These are phyloP conservation scores for Tulasnella sp. DNA, from an alignment of 768 basidiomycete species.

Conservation along the genomic window DNA sequence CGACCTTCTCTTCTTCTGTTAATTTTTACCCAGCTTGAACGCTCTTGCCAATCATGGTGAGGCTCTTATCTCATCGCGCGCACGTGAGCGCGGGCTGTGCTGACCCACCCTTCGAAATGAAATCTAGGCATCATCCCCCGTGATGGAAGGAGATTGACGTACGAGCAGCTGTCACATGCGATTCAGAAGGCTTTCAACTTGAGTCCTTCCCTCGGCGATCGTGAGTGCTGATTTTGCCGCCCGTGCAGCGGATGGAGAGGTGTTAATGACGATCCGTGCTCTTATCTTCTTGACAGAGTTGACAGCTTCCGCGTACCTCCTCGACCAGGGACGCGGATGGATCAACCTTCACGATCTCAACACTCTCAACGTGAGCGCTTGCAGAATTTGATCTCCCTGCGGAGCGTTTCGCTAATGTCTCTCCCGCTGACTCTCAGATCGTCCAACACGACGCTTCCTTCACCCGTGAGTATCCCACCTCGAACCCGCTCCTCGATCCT, in stretches of 20 bases:
- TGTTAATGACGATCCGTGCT: background rate
- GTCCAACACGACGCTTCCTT: slow-evolving; percentile 21
- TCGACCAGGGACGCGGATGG: slow-evolving; percentile 12
- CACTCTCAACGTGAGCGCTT: background rate
- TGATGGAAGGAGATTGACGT: slow-evolving; percentile 58
- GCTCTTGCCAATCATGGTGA: slow-evolving; percentile 66
- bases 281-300: slow-evolving; percentile 1
- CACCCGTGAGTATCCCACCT: slow-evolving; percentile 14
- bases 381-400: background rate
- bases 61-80: background rate
- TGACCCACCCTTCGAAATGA: background rate
- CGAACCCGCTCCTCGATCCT: background rate
- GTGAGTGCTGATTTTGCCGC: background rate
- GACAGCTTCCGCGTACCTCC: slow-evolving; percentile 1
- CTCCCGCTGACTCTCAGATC: slow-evolving; percentile 2
- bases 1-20: background rate
- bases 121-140: slow-evolving; percentile 35
- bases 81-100: background rate
- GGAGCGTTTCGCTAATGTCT: background rate
- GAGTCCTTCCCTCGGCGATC: slow-evolving; percentile 12
- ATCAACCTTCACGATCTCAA: background rate
- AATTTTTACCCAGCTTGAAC: slow-evolving; percentile 33
- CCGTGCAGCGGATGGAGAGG: background rate
- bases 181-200: slow-evolving; percentile 16
- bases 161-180: slow-evolving; percentile 30